Base-by-base conservation (phyloP, 1,284 basidiomycete species). In the Cerrena zonata region DNA sequence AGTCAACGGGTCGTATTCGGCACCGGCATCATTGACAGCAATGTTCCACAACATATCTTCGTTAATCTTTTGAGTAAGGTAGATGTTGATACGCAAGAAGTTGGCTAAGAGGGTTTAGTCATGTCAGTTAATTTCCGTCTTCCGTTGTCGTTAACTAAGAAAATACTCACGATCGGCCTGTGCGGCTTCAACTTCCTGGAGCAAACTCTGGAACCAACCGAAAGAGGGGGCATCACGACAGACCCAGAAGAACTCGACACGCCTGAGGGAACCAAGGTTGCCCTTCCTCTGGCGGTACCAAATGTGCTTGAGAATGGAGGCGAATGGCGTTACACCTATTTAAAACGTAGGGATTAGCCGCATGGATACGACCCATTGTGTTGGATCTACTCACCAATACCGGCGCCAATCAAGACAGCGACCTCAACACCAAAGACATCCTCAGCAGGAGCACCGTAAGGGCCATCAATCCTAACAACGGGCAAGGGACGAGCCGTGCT, bases 221-320 rank as follows among this genome's bases (percentile, higher is more conserved):
- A 94, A 92, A 21, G 88, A 89, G n/a, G 88, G 86, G 11, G 87
- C 83, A 60, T 91, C 88, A 67, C 89, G 84, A 66, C 86, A 90
- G 56, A 91, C 79, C 92, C 91, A 94, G 72, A 94, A 89, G 68
- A 94, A 93, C 60, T 93, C 89, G 51, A 94, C 91, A 44, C 88
- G 82, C 48, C 84, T 82, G 50, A 94, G 79, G 27, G 81, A 79
- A 25, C 88, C 87, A 36, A 92, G 72, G 50, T 81, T 78, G 30
- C 86, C 84, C 53, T 76, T 78, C 69, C 82, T 84, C 66, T 93
- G 90, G 59, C 82, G 82, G 71, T 93, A 92, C 91, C 91, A 94
- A 54, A 94, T 91, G 63, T 94, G 88, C 72, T 93, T 94, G 56
- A 94, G 72, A 60, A 94, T 93, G 25, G 89, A 91, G 0, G 90